Percentiles rank a stretch among this genome's conserved stretches.
phyloP scores from a whole-genome alignment of 1,284 basidiomycete genomes.

The Cryptococcus sp. region DNA sequence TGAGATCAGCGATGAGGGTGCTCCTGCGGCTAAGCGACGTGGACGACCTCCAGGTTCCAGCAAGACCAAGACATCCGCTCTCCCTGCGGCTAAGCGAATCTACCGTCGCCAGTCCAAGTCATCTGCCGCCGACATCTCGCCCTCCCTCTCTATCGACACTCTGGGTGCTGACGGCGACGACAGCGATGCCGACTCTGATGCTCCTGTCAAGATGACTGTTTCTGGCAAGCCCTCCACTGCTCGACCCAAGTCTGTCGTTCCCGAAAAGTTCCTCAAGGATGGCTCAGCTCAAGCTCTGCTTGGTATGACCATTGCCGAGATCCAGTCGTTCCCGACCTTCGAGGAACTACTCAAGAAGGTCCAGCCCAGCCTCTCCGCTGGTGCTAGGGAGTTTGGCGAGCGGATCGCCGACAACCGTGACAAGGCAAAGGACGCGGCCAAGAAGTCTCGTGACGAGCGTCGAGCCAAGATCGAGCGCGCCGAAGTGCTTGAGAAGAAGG shows the following conservation, averaged over 20 bases:
- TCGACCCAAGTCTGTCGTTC: constrained; percentile 44
- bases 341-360: constrained; percentile 33
- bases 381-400: constrained; percentile 42
- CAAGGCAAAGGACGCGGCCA: constrained; percentile 46
- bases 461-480: constrained; percentile 37
- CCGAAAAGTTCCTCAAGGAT: constrained; percentile 44
- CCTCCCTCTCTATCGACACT: constrained; percentile 9
- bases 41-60: constrained; percentile 30
- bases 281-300: constrained; percentile 38
- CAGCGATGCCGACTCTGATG: constrained; percentile 9
- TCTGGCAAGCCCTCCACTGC: constrained; percentile 44
- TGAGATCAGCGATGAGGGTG: constrained; percentile 20
- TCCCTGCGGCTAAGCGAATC: constrained; percentile 23
- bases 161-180: constrained; percentile 8
- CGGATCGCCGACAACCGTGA: constrained; percentile 43
- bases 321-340: constrained; percentile 37
- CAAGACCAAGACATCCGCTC: constrained; percentile 21
- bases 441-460: constrained; percentile 46
- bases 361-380: constrained; percentile 24
- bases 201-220: constrained; percentile 28
- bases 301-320: constrained; percentile 36
- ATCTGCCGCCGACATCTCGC: constrained; percentile 10
- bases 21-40: constrained; percentile 29
- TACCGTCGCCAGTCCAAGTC: constrained; percentile 22
- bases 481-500: constrained; percentile 38